Evolutionary conservation across 768 basidiomycete genomes (phyloP).

Genomic region (Pulveroboletus ravenelii): DNA sequence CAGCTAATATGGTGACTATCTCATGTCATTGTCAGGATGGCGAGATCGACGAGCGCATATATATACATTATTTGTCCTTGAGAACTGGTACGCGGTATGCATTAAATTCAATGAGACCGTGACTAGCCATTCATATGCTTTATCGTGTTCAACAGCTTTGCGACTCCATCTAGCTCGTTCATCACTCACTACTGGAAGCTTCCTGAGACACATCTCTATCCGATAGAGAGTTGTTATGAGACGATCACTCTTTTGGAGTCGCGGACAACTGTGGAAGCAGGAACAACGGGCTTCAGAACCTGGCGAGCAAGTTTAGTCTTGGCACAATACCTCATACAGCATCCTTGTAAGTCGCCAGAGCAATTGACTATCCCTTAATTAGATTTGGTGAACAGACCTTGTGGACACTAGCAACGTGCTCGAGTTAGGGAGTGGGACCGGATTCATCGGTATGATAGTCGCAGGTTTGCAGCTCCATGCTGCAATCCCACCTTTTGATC

Average conservation of each 20-base stretch:
- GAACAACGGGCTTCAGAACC: conserved; percentile 76
- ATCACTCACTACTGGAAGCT: conserved; percentile 61
- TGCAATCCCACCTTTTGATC: background rate
- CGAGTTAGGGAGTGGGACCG: conserved; percentile 72
- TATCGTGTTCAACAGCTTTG: conserved; percentile 15
- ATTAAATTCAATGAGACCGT: background rate
- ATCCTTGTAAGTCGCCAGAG: conserved; percentile 44
- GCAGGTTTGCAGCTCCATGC: conserved; percentile 48
- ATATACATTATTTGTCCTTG: conserved; percentile 54
- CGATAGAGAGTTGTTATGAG: conserved; percentile 25
- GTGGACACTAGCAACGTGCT: conserved; percentile 44
- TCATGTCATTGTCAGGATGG: conserved; percentile 36
- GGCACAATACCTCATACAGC: conserved; percentile 52
- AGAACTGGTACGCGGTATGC: conserved; percentile 31
- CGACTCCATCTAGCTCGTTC: conserved; percentile 43
- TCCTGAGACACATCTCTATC: background rate
- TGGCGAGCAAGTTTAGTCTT: conserved; percentile 72
- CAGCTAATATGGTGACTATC: background rate
- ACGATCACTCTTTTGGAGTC: conserved; percentile 67
- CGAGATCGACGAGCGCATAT: conserved; percentile 64
- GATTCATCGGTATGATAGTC: conserved; percentile 66
- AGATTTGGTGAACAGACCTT: background rate
- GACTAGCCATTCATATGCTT: background rate
- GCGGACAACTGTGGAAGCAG: conserved; percentile 64
- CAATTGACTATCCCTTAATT: background rate